Base-by-base conservation (phyloP, 2,329 filamentous ascomycete genomes). In the Calycina herbarum region DNA sequence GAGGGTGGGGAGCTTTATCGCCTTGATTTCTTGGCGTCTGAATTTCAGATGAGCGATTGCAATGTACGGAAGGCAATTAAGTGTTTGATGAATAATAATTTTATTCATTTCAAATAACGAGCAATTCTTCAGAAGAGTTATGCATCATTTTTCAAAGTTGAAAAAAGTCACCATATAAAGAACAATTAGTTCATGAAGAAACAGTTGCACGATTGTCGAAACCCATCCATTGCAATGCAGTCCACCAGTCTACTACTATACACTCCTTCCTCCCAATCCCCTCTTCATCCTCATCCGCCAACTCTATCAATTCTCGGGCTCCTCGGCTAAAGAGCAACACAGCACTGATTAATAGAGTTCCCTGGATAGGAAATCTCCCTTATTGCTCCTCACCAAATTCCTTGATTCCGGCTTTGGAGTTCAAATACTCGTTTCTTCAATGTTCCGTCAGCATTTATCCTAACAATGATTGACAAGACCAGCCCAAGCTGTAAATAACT, bases 341-440 rank as follows among this genome's bases (percentile, higher is more conserved):
- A 71, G 68, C 64, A 72, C 68, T 67, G 63, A 67, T 68, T 69
- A 70, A 67, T 59, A 67, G 66, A 58, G 62, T 60, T 64, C 40
- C 57, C 40, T 63, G 42, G 35, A 40, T 66, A 66, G 59, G 57
- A 64, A 35, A 62, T 48, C 58, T 33, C 31, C 59, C 59, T 51
- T 59, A 65, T 68, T 81, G 81, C 68, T 78, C 78, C 24, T 81
- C 82, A 64, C 70, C 80, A 68, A 79, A 82, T 73, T 84, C 79
- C 45, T 81, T 79, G 73, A 89, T 88, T 62, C 90, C 90, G 64
- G 84, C 82, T 86, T 93, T 93, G 73, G 89, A 92, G 85, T 93
- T 92, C 75, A 92, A 82, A 81, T 90, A 93, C 77, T 93, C 84
- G 82, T 93, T 93, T 80, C 91, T 93, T 59, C 31, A 5, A 31